A percentile compares a stretch with the other conserved stretches of the same genome.
Evolutionary conservation across 805 yeast species (phyloP).

Genomic region (Wickerhamomyces silvicola): DNA sequence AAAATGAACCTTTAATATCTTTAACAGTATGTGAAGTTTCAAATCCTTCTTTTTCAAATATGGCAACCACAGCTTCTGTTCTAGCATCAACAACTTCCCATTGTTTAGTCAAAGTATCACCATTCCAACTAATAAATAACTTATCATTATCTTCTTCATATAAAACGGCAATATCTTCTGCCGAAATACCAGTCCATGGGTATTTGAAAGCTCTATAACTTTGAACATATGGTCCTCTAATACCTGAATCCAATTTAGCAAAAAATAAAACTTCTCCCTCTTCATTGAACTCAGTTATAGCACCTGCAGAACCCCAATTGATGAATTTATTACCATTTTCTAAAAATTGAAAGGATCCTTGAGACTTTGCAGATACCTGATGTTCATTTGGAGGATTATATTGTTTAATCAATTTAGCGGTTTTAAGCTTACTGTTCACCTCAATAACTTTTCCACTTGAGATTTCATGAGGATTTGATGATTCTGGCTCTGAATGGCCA

Average conservation of each 20-base stretch:
- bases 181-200: constrained; percentile 29
- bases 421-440: constrained; percentile 24
- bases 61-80: constrained; percentile 13
- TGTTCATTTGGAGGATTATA: constrained; percentile 22
- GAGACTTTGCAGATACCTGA: constrained; percentile 18
- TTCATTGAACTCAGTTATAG: constrained; percentile 28
- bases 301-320: constrained; percentile 34
- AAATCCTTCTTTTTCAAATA: constrained; percentile 23
- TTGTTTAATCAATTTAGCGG: constrained; percentile 23
- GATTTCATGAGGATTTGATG: constrained; percentile 16
- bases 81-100: constrained; percentile 23
- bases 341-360: constrained; percentile 22
- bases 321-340: constrained; percentile 29
- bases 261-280: constrained; percentile 27
- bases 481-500: constrained; percentile 25
- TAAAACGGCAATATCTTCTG: constrained; percentile 26
- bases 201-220: constrained; percentile 32
- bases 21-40: constrained; percentile 18
- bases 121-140: constrained; percentile 32
- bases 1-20: background rate
- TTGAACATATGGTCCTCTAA: constrained; percentile 21
- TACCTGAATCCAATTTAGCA: constrained; percentile 28
- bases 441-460: constrained; percentile 32
- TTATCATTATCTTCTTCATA: constrained; percentile 11
- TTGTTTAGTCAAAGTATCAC: constrained; percentile 28